Evolutionary conservation across 106 monocot genomes (phyloP), one percentile per base, ranked within the genome.

Genomic region (Allium fistulosum): DNA sequence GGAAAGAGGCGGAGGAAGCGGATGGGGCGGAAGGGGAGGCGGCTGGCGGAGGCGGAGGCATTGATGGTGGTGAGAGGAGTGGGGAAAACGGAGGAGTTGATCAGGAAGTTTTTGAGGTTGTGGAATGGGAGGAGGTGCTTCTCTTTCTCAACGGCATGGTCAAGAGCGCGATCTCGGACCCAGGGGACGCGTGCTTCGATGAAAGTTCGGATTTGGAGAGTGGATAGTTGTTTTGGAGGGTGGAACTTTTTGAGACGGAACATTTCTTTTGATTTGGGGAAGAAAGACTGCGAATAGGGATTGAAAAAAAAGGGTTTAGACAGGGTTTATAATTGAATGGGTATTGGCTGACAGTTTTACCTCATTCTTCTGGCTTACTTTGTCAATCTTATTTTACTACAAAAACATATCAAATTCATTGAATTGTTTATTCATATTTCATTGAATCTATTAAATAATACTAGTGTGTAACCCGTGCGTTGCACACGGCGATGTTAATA

Each of bases 121-220:
- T 79, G 85, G 69, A 96, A 76, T 11, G 96, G 86, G 64, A 74
- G 78, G 46, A 96, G 88, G 76, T 99, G 87, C 69, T 82, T 84
- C 70, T 99, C 99, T 74, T 85, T 89, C 77, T 99, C 93, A 27
- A 99, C 92, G 64, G 83, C 89, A 77, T 90, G 99, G 73, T 99
- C 92, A 71, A 99, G 89, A 61, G 75, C 93, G 46, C 99, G 92
- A 80, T 99, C 89, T 9, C 97, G 87, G 51, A 88, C 72, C 83
- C 86, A 92, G 26, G 69, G 69, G 37, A 88, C 66, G 7, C 82
- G 81, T 22, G 22, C 22, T 22, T 22, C 22, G 22, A 22, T 22
- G 22, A 22, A 22, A 22, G 22, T 22, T 22, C 78, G 74, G 58
- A 10, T 3, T 13, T 67, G 22, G 22, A 22, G 80, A 28, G 11